Conservation (phyloP, 2,329 filamentous ascomycete genomes). For the Sclerotinia spermophila region DNA sequence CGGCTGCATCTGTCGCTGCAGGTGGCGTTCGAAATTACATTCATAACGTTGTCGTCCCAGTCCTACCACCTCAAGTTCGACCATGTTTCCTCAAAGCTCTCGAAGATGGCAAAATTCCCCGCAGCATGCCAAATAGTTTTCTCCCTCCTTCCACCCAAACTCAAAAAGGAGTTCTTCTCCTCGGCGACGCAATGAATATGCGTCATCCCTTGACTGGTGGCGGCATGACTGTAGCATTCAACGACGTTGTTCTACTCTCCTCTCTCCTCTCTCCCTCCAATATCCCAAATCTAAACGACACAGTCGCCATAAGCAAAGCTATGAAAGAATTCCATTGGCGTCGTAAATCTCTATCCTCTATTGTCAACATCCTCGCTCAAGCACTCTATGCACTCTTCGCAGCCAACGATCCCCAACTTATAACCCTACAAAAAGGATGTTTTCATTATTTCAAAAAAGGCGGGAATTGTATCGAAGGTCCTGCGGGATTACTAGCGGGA, state of each 20-base stretch:
- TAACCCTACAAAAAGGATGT: conserved; percentile 81
- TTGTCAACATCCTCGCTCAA: conserved; percentile 97
- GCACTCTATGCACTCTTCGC: conserved; percentile 90
- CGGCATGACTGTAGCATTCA: conserved; percentile 97
- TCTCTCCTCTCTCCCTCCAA: conserved; percentile 66
- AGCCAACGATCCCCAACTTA: conserved; percentile 72
- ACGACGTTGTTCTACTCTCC: conserved; percentile 78
- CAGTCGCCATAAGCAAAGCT: conserved; percentile 55
- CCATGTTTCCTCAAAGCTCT: conserved; percentile 74
- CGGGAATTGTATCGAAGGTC: conserved; percentile 69
- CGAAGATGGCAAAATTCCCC: conserved; percentile 70
- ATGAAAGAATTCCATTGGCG: conserved; percentile 80
- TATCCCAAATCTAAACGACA: conserved; percentile 68
- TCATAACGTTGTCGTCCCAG: conserved; percentile 71
- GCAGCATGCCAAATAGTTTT: conserved; percentile 93
- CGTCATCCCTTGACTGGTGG: conserved; percentile 96
- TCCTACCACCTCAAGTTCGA: conserved; percentile 67
- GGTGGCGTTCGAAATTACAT: conserved; percentile 88
- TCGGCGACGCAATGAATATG: conserved; percentile 98
- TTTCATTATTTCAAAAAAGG: conserved; percentile 85
- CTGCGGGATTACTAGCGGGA: conserved; percentile 76
- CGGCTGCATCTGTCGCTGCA: conserved; percentile 66
- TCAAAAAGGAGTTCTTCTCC: conserved; percentile 69
- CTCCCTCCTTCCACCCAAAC: conserved; percentile 73
- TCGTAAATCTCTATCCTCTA: conserved; percentile 75